Evolutionary conservation across 2,329 filamentous ascomycete species (phyloP).

Genomic region (Cordyceps fumosorosea): DNA sequence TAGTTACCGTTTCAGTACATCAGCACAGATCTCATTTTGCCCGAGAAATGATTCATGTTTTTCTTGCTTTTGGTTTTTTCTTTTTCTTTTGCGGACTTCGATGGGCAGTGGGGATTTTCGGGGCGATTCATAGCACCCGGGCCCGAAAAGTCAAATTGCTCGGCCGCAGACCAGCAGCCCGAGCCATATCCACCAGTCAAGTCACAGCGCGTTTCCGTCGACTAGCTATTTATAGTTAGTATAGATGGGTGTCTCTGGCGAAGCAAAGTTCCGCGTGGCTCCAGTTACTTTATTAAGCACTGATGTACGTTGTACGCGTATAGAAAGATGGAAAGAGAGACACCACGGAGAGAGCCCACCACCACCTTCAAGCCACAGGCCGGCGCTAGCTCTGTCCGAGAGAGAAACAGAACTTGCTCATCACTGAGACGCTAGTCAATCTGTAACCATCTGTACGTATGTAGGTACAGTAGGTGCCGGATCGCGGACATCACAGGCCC

Average conservation of each 20-base stretch:
- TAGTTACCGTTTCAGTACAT: too few relatives aligned
- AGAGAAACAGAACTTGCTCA: neutral
- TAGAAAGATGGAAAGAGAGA: neutral
- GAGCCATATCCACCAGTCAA: neutral
- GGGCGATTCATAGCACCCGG: conserved; percentile 1
- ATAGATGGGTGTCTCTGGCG: too few relatives aligned
- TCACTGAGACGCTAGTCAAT: neutral
- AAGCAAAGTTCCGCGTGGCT: neutral
- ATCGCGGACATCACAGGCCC: too few relatives aligned
- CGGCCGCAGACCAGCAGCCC: neutral
- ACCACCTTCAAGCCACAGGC: neutral
- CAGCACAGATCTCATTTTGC: neutral
- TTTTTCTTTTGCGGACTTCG: neutral
- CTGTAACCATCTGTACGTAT: too few relatives aligned
- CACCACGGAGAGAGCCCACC: too few relatives aligned
- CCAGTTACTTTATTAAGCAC: neutral
- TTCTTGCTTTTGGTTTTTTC: too few relatives aligned
- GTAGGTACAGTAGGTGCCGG: too few relatives aligned
- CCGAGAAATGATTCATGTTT: neutral
- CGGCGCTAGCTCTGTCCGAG: neutral
- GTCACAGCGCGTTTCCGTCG: neutral
- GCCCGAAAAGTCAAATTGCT: neutral
- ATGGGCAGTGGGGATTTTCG: neutral
- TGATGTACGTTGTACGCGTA: neutral
- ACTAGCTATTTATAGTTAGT: neutral